A percentile compares a stretch with the other conserved stretches of the same genome.
These are phyloP conservation scores for Phialocephala sp. DNA, from an alignment of 2,329 filamentous ascomycete genomes.

Conservation along the genomic window DNA sequence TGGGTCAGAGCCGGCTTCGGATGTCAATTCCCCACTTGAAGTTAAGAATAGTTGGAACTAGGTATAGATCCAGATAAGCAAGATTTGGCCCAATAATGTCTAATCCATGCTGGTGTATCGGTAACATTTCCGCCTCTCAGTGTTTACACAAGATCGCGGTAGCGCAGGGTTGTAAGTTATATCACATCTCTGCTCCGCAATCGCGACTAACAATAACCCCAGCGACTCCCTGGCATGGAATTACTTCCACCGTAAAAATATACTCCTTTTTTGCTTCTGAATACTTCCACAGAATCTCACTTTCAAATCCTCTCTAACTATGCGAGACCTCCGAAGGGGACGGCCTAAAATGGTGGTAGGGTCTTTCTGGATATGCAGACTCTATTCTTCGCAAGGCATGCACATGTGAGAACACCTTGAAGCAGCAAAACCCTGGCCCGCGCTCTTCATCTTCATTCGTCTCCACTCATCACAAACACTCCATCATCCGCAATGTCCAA, in stretches of 20 bases:
- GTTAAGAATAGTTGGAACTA: too few species aligned
- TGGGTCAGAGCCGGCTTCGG: too few species aligned
- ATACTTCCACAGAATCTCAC: too few species aligned
- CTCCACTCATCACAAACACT: too few species aligned
- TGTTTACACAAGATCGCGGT: conserved; percentile 22
- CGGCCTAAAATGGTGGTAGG: too few species aligned
- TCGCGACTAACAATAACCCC: neutral
- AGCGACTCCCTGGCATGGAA: conserved; percentile 35
- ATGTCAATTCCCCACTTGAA: too few species aligned
- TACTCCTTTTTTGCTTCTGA: too few species aligned
- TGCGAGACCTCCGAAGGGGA: too few species aligned
- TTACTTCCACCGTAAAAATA: neutral
- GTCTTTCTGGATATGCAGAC: neutral
- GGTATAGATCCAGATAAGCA: neutral
- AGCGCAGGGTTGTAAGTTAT: conserved; percentile 24
- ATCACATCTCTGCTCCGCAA: neutral
- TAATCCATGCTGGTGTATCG: conserved; percentile 23
- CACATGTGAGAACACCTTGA: neutral
- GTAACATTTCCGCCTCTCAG: conserved; percentile 38
- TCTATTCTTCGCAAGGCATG: neutral
- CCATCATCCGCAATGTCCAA: neutral
- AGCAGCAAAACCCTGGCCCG: too few species aligned
- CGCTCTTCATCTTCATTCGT: too few species aligned
- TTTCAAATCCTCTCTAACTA: too few species aligned
- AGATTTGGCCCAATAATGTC: neutral